phyloP scores from a whole-genome alignment of 2,329 filamentous ascomycete species.

The Coniochaeta sp. region DNA sequence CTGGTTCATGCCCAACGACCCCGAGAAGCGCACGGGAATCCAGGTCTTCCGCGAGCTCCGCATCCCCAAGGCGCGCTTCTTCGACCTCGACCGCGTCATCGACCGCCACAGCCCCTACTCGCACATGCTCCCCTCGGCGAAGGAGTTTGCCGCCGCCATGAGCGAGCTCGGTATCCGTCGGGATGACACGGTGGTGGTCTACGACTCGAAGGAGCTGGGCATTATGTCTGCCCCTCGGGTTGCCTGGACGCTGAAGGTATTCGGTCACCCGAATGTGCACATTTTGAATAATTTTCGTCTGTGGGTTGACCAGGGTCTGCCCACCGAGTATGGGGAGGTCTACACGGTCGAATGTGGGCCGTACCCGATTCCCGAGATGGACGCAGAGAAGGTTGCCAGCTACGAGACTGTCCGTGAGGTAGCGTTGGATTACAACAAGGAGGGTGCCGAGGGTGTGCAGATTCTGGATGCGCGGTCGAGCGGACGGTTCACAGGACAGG shows the following conservation, averaged over 20 bases:
- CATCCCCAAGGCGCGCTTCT: slow-evolving; percentile 88
- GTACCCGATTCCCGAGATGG: slow-evolving; percentile 57
- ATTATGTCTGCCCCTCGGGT: slow-evolving; percentile 93
- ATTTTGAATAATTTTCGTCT: slow-evolving; percentile 90
- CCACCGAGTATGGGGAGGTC: slow-evolving; percentile 72
- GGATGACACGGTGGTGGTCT: slow-evolving; percentile 89
- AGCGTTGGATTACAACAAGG: slow-evolving; percentile 69
- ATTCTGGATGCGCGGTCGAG: slow-evolving; percentile 79
- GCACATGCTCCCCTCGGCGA: slow-evolving; percentile 85
- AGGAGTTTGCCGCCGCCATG: slow-evolving; percentile 83
- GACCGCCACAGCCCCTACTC: slow-evolving; percentile 85
- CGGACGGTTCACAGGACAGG: slow-evolving; percentile 74
- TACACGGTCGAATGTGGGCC: slow-evolving; percentile 59
- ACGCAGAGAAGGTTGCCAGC: slow-evolving; percentile 58
- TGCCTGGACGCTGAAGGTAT: slow-evolving; percentile 85
- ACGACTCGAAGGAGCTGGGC: slow-evolving; percentile 84
- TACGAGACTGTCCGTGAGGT: slow-evolving; percentile 81
- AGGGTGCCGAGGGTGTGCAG: slow-evolving; percentile 76
- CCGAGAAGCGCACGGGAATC: slow-evolving; percentile 62
- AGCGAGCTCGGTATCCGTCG: slow-evolving; percentile 76
- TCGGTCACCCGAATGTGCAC: slow-evolving; percentile 84
- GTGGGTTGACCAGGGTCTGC: slow-evolving; percentile 82
- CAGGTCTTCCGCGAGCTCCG: slow-evolving; percentile 74
- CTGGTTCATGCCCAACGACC: slow-evolving; percentile 94
- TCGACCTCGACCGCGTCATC: slow-evolving; percentile 88